A percentile compares a stretch with the other conserved stretches of the same genome.
These are phyloP conservation scores for Globisporangium ultimum DNA, from an alignment of 352 stramenopile genomes.

Conservation along the genomic window DNA sequence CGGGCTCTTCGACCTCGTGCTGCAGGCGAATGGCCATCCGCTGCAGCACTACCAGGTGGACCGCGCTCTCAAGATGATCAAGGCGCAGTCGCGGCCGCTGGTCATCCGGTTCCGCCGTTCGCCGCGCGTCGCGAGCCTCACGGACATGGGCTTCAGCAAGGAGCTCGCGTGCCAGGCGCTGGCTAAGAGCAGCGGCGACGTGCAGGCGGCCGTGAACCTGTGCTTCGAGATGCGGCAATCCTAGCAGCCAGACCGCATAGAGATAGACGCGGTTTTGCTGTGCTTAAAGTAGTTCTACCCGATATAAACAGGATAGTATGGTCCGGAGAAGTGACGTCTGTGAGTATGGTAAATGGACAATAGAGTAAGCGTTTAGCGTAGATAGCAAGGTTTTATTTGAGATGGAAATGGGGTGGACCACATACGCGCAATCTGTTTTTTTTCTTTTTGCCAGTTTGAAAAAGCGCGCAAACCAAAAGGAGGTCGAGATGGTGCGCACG, in stretches of 20 bases:
- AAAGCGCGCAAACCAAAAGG: slow-evolving; percentile 6
- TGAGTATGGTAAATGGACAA: no score
- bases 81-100: slow-evolving; percentile 70
- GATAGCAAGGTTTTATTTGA: no score
- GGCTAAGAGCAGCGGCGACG: slow-evolving; percentile 44
- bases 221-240: slow-evolving; percentile 47
- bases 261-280: slow-evolving; percentile 2
- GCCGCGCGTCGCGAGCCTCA: slow-evolving; percentile 52
- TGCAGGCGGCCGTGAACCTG: slow-evolving; percentile 61
- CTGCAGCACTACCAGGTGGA: slow-evolving; percentile 83
- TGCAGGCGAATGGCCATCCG: slow-evolving; percentile 79
- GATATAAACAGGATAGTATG: neutral
- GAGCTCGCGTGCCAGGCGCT: slow-evolving; percentile 52
- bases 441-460: slow-evolving; percentile 11
- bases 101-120: slow-evolving; percentile 77
- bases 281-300: no score
- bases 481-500: slow-evolving; percentile 54
- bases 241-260: neutral
- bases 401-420: no score
- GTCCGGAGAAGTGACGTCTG: neutral
- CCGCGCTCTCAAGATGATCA: slow-evolving; percentile 83
- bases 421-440: no score
- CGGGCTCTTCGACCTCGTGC: slow-evolving; percentile 58
- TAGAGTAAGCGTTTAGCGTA: no score
- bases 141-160: slow-evolving; percentile 71